These are phyloP conservation scores for Mimosa bimucronata DNA, from an alignment of 306 rosid genomes.

Conservation along the genomic window DNA sequence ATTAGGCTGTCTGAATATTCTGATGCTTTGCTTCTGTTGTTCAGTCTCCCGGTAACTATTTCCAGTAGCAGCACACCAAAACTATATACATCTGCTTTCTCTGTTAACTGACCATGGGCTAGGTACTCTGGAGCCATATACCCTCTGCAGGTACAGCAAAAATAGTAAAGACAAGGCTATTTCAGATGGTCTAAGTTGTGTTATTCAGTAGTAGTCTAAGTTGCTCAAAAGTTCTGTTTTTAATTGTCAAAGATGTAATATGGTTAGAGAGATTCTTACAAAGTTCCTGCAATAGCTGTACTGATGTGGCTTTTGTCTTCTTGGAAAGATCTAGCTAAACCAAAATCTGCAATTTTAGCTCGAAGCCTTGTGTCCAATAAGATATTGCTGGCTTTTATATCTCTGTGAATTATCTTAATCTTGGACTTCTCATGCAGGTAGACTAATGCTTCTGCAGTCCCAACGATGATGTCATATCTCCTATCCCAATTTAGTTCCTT, in stretches of 20 bases:
- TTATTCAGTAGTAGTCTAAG: background rate
- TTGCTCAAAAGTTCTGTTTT: background rate
- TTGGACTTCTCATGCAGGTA: conserved; percentile 82
- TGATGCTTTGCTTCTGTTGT: conserved; percentile 69
- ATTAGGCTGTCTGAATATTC: conserved; percentile 78
- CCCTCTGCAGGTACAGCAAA: conserved; percentile 56
- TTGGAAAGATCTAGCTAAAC: conserved; percentile 88
- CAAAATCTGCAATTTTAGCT: conserved; percentile 95
- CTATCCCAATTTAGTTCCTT: conserved; percentile 80
- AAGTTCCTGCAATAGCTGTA: conserved; percentile 93
- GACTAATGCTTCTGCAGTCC: conserved; percentile 83
- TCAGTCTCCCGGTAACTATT: conserved; percentile 69
- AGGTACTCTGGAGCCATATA: conserved; percentile 97
- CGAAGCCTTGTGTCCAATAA: conserved; percentile 74
- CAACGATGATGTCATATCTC: conserved; percentile 66
- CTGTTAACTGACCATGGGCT: conserved; percentile 93
- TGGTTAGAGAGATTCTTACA: conserved; percentile 49
- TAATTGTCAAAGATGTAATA: too few relatives aligned
- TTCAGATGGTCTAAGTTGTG: background rate
- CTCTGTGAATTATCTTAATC: conserved; percentile 81
- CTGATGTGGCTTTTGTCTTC: conserved; percentile 92
- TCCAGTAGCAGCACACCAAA: conserved; percentile 84
- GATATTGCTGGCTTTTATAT: conserved; percentile 91
- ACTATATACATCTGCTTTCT: conserved; percentile 85
- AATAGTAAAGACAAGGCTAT: background rate